phyloP scores from a whole-genome alignment of 371 early-diverging fungal genomes.

The Mucor ambiguus region DNA sequence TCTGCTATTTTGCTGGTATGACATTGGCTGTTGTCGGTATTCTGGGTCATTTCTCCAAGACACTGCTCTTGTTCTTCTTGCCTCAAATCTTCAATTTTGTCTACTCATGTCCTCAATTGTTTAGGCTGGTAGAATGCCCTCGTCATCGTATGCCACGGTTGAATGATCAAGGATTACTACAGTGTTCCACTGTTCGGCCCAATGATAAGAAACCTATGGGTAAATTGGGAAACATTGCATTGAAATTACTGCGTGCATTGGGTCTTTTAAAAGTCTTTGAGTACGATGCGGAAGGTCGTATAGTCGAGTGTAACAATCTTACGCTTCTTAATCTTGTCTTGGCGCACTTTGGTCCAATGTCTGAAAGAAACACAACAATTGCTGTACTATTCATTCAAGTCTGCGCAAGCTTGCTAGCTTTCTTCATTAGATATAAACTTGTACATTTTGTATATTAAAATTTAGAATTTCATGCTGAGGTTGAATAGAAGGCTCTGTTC shows the following conservation, averaged over 20 bases:
- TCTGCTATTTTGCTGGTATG: conserved; percentile 98
- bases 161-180: conserved; percentile 54
- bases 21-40: conserved; percentile 95
- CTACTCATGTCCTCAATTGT: conserved; percentile 94
- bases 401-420: conserved; percentile 67
- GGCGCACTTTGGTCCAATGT: conserved; percentile 73
- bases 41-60: conserved; percentile 92
- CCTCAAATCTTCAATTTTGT: conserved; percentile 98
- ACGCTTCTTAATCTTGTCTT: conserved; percentile 91
- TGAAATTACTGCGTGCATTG: conserved; percentile 42
- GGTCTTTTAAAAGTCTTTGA: conserved; percentile 58
- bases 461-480: not conserved
- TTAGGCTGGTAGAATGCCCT: conserved; percentile 95
- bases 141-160: conserved; percentile 94
- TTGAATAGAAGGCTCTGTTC: conserved; percentile 6
- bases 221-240: conserved; percentile 34
- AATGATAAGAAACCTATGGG: conserved; percentile 39
- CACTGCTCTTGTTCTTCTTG: conserved; percentile 89
- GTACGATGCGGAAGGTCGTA: conserved; percentile 58
- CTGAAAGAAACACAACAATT: conserved; percentile 67
- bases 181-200: conserved; percentile 42
- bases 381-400: conserved; percentile 68
- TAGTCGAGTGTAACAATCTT: conserved; percentile 78
- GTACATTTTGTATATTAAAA: conserved; percentile 73
- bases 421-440: conserved; percentile 76